These are phyloP conservation scores for Lentinula novae-zelandiae DNA, from an alignment of 1,284 basidiomycete species.

Conservation along the genomic window DNA sequence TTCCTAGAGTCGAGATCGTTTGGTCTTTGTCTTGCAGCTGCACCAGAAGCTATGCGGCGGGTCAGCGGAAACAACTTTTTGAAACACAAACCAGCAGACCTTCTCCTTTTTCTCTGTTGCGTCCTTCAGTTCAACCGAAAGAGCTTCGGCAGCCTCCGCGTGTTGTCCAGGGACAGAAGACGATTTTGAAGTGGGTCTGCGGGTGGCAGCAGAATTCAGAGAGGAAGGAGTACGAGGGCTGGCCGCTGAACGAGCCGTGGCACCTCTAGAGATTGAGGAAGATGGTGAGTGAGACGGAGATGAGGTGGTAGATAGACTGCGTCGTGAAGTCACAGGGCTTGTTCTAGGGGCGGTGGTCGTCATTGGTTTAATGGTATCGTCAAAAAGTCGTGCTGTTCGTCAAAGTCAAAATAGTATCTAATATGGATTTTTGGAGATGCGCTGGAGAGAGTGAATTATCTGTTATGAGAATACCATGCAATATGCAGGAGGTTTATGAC, in stretches of 20 bases:
- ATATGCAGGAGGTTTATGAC: not conserved
- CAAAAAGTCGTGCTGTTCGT: constrained; percentile 11
- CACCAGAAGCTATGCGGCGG: constrained; percentile 41
- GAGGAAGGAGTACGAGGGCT: constrained; percentile 42
- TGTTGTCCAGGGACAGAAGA: constrained; percentile 33
- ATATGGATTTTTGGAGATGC: not conserved
- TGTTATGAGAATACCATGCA: not conserved
- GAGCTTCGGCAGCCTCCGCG: constrained; percentile 46
- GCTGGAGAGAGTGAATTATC: not conserved
- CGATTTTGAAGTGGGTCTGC: constrained; percentile 48
- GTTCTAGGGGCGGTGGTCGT: constrained; percentile 12
- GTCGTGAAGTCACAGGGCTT: constrained; percentile 4
- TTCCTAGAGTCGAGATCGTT: constrained; percentile 52
- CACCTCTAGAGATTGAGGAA: constrained; percentile 32
- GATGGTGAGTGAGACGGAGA: constrained; percentile 27
- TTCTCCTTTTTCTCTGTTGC: constrained; percentile 80
- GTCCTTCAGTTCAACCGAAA: constrained; percentile 60
- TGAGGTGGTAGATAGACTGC: constrained; percentile 16
- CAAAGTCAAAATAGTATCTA: constrained; percentile 7
- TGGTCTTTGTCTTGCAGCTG: constrained; percentile 76
- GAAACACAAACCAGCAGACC: constrained; percentile 34
- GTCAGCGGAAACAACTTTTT: constrained; percentile 12
- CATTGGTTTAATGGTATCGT: constrained; percentile 11
- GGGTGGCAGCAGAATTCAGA: constrained; percentile 36
- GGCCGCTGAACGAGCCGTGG: constrained; percentile 48